These are phyloP conservation scores for Rhododendron simsii DNA, from an alignment of 148 eudicot species.

Conservation along the genomic window DNA sequence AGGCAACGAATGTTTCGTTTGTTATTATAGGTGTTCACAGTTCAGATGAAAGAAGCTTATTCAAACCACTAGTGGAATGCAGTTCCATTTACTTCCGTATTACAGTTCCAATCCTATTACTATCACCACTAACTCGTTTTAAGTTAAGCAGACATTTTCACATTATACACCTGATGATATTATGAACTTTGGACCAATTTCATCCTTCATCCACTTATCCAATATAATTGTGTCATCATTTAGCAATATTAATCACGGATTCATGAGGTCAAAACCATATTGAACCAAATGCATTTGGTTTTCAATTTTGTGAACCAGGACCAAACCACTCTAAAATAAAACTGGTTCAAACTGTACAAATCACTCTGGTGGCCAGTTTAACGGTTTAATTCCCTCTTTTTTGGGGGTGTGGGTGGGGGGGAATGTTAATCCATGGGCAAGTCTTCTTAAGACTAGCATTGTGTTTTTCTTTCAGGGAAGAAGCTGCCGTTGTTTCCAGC, in stretches of 20 bases:
- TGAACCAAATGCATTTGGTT: background rate
- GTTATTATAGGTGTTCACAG: background rate
- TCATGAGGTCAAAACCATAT: background rate
- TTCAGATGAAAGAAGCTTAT: background rate
- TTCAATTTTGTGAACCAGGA: background rate
- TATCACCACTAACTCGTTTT: background rate
- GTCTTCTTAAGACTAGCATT: background rate
- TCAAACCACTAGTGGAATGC: background rate
- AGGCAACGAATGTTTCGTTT: background rate
- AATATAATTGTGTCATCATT: background rate
- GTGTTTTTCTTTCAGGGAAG: constrained; percentile 43
- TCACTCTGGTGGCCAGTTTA: background rate
- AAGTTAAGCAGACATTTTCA: background rate
- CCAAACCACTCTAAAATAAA: background rate
- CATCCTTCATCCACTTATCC: background rate
- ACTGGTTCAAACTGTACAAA: background rate
- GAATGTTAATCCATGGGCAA: background rate
- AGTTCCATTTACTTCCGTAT: background rate
- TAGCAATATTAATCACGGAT: background rate
- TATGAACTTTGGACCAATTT: background rate
- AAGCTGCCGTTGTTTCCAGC: constrained; percentile 60
- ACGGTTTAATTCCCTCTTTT: too few relatives aligned
- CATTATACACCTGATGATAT: background rate
- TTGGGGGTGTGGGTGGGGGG: background rate
- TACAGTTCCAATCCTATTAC: background rate